A percentile compares a stretch with the other conserved stretches of the same genome.
phyloP scores from a whole-genome alignment of 495 filamentous ascomycete genomes.

The Talaromyces nanjingensis region DNA sequence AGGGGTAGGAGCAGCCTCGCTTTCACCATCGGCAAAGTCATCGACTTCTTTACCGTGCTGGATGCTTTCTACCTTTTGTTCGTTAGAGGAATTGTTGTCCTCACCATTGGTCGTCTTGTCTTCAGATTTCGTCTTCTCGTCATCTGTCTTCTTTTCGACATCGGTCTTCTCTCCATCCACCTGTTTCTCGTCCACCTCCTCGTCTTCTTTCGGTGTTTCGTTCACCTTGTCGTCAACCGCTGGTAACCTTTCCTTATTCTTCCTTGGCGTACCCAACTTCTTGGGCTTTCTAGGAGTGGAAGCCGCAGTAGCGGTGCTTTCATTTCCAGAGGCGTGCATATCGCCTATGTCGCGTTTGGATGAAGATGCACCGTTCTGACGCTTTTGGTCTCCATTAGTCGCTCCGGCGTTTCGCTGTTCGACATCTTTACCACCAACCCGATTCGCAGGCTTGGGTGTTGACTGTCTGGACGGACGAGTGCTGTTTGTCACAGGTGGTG shows the following conservation, averaged over 20 bases:
- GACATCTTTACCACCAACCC: not conserved
- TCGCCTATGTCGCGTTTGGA: not conserved
- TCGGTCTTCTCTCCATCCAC: not conserved
- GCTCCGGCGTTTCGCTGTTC: not conserved
- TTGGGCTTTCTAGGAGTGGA: not conserved
- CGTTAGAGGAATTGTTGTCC: not conserved
- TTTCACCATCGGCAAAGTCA: not conserved
- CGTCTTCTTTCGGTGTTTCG: not conserved
- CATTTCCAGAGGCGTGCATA: not conserved
- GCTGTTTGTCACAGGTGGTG: not conserved
- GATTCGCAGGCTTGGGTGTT: not conserved
- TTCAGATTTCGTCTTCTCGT: not conserved
- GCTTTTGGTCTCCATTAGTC: not conserved
- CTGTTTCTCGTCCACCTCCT: not conserved
- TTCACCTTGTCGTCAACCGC: not conserved
- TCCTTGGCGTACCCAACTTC: slow-evolving; percentile 1
- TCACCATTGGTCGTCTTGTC: not conserved
- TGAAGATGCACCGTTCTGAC: not conserved
- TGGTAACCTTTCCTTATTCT: not conserved
- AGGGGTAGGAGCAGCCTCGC: not conserved
- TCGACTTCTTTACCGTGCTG: not conserved
- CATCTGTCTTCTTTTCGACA: not conserved
- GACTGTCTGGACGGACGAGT: not conserved
- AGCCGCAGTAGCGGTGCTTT: not conserved
- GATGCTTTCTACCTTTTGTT: not conserved